A percentile compares a stretch with the other conserved stretches of the same genome.
These are phyloP conservation scores for Ceratobasidium sp. DNA, from an alignment of 1,284 basidiomycete species.

Conservation along the genomic window DNA sequence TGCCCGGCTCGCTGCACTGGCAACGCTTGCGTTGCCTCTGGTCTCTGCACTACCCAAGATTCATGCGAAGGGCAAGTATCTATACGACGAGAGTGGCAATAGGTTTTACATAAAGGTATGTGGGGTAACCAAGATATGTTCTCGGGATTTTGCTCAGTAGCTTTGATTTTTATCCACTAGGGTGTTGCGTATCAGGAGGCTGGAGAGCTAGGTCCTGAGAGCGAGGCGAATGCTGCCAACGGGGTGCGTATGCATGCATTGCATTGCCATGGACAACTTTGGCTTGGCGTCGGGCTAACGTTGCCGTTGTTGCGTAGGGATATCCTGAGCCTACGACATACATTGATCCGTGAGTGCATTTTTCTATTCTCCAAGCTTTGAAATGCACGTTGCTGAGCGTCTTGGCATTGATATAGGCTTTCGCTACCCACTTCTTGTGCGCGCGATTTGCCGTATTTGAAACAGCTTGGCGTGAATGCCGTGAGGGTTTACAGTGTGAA, in stretches of 20 bases:
- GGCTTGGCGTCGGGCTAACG: neutral
- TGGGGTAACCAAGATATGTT: conserved; percentile 45
- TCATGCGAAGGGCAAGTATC: conserved; percentile 78
- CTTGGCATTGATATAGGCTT: too few species aligned
- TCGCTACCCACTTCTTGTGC: too few species aligned
- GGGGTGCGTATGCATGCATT: conserved; percentile 64
- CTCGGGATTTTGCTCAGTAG: neutral
- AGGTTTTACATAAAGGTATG: conserved; percentile 87
- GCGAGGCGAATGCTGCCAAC: conserved; percentile 74
- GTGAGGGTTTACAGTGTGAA: conserved; percentile 90
- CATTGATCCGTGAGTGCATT: conserved; percentile 35
- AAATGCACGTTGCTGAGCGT: too few species aligned
- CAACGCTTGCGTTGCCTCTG: conserved; percentile 24
- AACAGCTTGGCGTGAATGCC: conserved; percentile 59
- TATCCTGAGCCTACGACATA: conserved; percentile 59
- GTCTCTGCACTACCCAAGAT: conserved; percentile 66
- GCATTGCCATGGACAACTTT: neutral
- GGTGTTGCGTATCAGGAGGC: conserved; percentile 92
- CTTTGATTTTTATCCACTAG: conserved; percentile 51
- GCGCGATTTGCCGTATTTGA: conserved; percentile 1
- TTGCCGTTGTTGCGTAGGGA: conserved; percentile 3
- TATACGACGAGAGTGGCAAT: conserved; percentile 77
- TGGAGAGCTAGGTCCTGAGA: conserved; percentile 75
- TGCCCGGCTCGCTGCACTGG: conserved; percentile 27
- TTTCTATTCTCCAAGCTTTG: too few species aligned